phyloP scores from a whole-genome alignment of 202 grass and related monocot species.

The Schoenoplectus tabernaemontani region DNA sequence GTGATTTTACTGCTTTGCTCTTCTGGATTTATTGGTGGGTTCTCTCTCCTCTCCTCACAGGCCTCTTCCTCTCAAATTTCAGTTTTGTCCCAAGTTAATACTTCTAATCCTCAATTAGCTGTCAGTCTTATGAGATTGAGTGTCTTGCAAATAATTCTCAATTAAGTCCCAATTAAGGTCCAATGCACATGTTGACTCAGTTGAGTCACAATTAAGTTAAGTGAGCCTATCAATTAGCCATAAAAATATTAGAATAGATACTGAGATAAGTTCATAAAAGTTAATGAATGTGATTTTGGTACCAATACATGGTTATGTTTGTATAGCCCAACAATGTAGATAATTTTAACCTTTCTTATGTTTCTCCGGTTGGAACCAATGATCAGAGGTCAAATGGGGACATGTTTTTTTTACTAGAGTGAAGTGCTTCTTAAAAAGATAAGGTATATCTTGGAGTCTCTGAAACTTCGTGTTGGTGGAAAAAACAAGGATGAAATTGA shows the following conservation, averaged over 20 bases:
- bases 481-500: conserved; percentile 65
- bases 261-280: background rate
- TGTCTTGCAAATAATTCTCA: background rate
- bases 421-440: conserved; percentile 74
- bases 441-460: conserved; percentile 47
- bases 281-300: background rate
- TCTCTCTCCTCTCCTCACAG: no score
- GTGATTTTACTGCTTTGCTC: no score
- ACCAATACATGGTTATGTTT: background rate
- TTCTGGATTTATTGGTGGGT: no score
- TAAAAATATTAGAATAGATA: background rate
- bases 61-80: no score
- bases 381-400: conserved; percentile 51
- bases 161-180: background rate
- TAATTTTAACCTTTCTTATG: background rate
- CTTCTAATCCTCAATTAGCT: background rate
- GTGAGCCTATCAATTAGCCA: background rate
- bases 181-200: background rate
- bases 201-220: background rate
- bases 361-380: background rate
- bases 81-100: background rate
- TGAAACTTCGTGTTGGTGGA: conserved; percentile 39
- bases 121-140: no score
- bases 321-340: background rate
- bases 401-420: conserved; percentile 53